phyloP scores from a whole-genome alignment of 2,329 filamentous ascomycete genomes.

The Tricladium varicosporioides region DNA sequence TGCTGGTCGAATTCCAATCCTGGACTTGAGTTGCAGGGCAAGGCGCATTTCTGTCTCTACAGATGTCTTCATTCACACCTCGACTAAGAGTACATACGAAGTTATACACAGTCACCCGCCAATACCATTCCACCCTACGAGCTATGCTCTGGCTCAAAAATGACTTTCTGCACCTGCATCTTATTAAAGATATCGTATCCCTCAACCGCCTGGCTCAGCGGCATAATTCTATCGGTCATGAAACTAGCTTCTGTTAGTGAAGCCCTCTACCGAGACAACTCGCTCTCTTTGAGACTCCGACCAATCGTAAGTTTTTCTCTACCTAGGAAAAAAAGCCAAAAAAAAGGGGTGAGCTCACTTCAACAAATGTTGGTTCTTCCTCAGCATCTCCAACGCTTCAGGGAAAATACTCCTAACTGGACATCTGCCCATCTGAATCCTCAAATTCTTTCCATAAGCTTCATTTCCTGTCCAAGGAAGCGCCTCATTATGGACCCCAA shows the following conservation, averaged over 20 bases:
- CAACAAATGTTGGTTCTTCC: conserved; percentile 64
- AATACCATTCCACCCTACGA: background rate
- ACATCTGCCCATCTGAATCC: conserved; percentile 71
- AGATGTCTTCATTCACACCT: too few species aligned
- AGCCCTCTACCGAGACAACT: too few species aligned
- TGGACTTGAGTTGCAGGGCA: too few species aligned
- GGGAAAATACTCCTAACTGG: conserved; percentile 70
- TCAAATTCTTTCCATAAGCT: conserved; percentile 69
- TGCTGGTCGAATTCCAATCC: too few species aligned
- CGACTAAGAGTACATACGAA: background rate
- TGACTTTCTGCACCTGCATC: conserved; percentile 72
- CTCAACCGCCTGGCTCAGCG: conserved; percentile 61
- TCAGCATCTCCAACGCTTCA: conserved; percentile 62
- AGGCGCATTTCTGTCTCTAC: too few species aligned
- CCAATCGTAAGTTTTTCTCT: too few species aligned
- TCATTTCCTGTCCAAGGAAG: conserved; percentile 63
- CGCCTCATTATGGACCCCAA: conserved; percentile 74
- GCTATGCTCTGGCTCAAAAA: conserved; percentile 49
- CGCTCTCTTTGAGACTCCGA: background rate
- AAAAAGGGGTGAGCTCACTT: conserved; percentile 48
- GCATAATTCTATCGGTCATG: conserved; percentile 76
- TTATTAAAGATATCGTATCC: conserved; percentile 71
- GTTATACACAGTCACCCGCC: background rate
- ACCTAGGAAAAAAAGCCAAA: too few species aligned
- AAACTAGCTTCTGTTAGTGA: conserved; percentile 53